Evolutionary conservation across 352 stramenopile species (phyloP), one percentile per base, ranked within the genome.

Genomic region (Phytophthora capsici): DNA sequence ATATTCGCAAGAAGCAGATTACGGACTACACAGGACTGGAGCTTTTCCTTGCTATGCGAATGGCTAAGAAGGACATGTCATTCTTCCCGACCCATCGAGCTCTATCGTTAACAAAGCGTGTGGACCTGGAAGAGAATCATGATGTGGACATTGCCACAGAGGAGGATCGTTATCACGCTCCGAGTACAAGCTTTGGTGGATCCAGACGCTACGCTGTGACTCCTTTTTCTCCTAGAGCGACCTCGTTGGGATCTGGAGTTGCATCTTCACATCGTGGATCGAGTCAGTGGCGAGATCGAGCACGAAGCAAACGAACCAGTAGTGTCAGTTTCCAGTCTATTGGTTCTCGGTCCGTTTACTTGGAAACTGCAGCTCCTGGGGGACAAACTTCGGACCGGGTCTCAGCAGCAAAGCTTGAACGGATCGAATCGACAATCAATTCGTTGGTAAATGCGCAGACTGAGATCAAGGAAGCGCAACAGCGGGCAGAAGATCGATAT

Each of bases 11-110:
- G 60, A 93, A 93, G 47, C 70, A 50, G 0, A 89, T 90, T 32
- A 91, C 84, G 0, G 84, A 93, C 41, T 93, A 91, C 74, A 90
- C 86, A 36, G 84, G 84, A 1, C 51, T 93, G n/a, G 84, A 93
- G 66, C 58, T 91, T n/a, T 89, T 87, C 64, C 56, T 93, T n/a
- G 84, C 84, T 4, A 87, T 87, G 66, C 75, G 73, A 4, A 91
- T 93, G 82, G 82, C 84, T 6, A 90, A 88, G 61, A 77, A 80
- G 40, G 84, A 93, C 55, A 75, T 91, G 25, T 89, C 81, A 0
- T 93, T 93, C 55, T 90, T 93, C 50, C 84, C 84, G 7, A 87
- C 66, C 5, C 84, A 89, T 48, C 78, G 80, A 9, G 81, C 83
- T 3, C 57, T 92, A 13, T 75, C 74, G 12, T 68, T 92, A 0